These are phyloP conservation scores for Knoxia roxburghii DNA, from an alignment of 257 asterid species.

Conservation along the genomic window DNA sequence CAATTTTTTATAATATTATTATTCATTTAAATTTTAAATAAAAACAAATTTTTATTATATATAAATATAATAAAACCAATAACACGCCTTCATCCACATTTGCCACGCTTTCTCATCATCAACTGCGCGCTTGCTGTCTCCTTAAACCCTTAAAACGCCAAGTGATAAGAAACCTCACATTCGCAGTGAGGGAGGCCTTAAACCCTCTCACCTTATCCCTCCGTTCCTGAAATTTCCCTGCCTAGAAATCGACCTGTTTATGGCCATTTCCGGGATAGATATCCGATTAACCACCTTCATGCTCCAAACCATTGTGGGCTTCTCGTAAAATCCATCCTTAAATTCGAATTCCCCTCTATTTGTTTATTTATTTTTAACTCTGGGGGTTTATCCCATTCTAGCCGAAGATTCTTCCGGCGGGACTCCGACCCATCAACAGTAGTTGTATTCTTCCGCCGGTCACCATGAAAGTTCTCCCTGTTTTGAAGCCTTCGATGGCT, in stretches of 20 bases:
- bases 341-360: too few species aligned
- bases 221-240: not conserved
- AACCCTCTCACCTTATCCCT: not conserved
- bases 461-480: constrained; percentile 24
- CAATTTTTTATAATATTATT: too few species aligned
- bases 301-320: not conserved
- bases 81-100: not conserved
- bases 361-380: too few species aligned
- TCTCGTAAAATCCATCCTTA: too few species aligned
- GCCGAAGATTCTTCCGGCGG: constrained; percentile 43
- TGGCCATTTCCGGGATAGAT: too few species aligned
- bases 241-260: not conserved
- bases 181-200: constrained; percentile 5
- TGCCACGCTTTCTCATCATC: not conserved
- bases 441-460: constrained; percentile 15
- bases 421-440: constrained; percentile 26
- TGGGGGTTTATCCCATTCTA: constrained; percentile 58
- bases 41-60: too few species aligned
- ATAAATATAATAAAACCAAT: too few species aligned
- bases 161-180: too few species aligned
- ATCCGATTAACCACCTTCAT: not conserved
- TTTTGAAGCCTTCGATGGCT: constrained; percentile 17
- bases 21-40: too few species aligned
- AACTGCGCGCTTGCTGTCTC: too few species aligned
- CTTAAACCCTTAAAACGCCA: constrained; percentile 11